phyloP scores from a whole-genome alignment of 768 basidiomycete genomes.

The Pleurotus giganteus region DNA sequence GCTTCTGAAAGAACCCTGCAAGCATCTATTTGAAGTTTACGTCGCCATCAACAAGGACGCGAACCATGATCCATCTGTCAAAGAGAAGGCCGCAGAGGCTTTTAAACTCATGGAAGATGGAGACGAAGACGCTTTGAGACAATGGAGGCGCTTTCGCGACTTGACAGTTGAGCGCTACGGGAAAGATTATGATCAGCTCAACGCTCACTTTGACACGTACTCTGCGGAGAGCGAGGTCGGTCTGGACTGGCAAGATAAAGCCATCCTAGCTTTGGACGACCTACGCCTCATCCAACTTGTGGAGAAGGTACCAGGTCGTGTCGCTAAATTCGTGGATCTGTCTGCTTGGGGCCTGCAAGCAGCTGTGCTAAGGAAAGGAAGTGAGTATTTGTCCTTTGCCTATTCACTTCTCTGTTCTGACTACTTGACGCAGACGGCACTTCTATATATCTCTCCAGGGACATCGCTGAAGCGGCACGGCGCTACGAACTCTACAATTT shows the following conservation, averaged over 20 bases:
- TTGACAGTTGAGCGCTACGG: conserved; percentile 35
- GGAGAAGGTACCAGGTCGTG: conserved; percentile 15
- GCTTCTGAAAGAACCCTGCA: conserved; percentile 33
- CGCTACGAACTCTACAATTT: conserved; percentile 69
- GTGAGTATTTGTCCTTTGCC: conserved; percentile 3
- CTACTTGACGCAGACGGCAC: conserved; percentile 30
- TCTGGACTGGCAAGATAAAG: conserved; percentile 27
- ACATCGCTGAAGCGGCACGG: conserved; percentile 72
- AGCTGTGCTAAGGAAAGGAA: conserved; percentile 34
- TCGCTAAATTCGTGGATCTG: conserved; percentile 31
- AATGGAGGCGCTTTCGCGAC: conserved; percentile 38
- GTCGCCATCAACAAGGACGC: conserved; percentile 34
- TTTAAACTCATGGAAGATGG: conserved; percentile 37
- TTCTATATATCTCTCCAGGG: conserved; percentile 62
- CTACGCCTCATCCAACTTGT: conserved; percentile 13
- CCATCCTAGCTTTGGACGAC: conserved; percentile 26
- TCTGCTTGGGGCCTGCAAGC: conserved; percentile 33
- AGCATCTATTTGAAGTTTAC: conserved; percentile 40
- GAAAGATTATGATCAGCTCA: conserved; percentile 32
- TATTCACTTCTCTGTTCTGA: neutral
- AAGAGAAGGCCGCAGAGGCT: conserved; percentile 22
- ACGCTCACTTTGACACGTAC: conserved; percentile 39
- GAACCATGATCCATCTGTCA: conserved; percentile 14
- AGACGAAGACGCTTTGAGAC: conserved; percentile 30
- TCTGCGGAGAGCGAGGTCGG: conserved; percentile 34